Evolutionary conservation across 192 early-diverging fungal species (phyloP), one percentile per base, ranked within the genome.

Genomic region (Coemansia sp.): DNA sequence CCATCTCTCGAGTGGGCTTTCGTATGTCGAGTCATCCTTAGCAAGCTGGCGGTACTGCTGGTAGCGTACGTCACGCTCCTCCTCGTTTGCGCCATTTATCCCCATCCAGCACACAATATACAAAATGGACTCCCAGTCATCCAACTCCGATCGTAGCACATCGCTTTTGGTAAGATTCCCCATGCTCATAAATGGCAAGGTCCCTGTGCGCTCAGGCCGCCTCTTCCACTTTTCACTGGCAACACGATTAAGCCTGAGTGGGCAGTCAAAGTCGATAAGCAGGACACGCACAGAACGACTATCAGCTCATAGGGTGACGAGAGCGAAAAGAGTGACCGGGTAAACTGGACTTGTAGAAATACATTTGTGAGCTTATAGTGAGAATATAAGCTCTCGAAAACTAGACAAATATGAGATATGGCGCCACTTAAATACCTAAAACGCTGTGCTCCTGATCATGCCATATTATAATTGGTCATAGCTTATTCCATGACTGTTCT

Each of bases 191-290:
- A 66, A 76, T 13, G 68, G 74, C 11, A 62, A 15, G 1, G 63
- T 75, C 1, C 74, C 74, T 0, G 67, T 56, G 14, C 58, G 55
- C 30, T 59, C 58, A 15, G 17, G 6, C 17, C 20, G 10, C 19
- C 31, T 20, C 2, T 40, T 33, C 22, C 20, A 54, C 0, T 28
- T 47, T 17, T 45, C n/a, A 30, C 55, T 27, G 30, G 66, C 28
- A 3, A 64, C 57, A 54, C 57, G 42, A 37, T 72, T 64, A 41
- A n/a, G n/a, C n/a, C n/a, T n/a, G n/a, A n/a, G n/a, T n/a, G n/a
- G n/a, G n/a, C n/a, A n/a, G n/a, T n/a, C n/a, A n/a, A 61, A 72
- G 14, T 72, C 70, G 40, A 72, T 72, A 15, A 72, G 64, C 54
- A 72, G 44, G 15, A 62, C 69, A 22, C 44, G 27, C 10, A 54